Conservation (phyloP, 148 eudicot genomes). For the Simmondsia chinensis region DNA sequence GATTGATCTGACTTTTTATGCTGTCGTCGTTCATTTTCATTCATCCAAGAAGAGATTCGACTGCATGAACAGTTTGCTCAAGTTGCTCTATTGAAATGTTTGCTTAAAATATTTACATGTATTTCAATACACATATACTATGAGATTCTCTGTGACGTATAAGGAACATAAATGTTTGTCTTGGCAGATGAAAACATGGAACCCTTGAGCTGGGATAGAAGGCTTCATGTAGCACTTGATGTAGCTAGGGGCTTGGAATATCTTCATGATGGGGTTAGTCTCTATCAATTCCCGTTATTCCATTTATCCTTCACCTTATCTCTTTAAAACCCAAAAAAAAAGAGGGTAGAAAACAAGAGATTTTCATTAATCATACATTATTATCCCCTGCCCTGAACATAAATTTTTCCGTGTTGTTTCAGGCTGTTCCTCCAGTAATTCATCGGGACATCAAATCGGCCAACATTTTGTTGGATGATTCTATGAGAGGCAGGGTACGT, state of each 20-base stretch:
- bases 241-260: conserved; percentile 92
- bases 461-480: conserved; percentile 95
- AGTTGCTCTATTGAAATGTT: no score
- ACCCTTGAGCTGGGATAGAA: conserved; percentile 64
- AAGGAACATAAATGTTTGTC: no score
- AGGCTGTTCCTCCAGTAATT: conserved; percentile 93
- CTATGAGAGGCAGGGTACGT: conserved; percentile 93
- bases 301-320: background rate
- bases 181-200: conserved; percentile 65
- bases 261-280: conserved; percentile 91
- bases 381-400: background rate
- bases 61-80: no score
- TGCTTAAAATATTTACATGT: no score
- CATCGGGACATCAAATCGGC: conserved; percentile 95
- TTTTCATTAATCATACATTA: background rate
- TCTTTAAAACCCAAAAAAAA: no score
- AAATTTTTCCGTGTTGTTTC: conserved; percentile 16
- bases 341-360: no score
- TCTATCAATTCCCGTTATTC: background rate
- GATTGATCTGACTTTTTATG: no score
- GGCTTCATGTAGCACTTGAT: conserved; percentile 83
- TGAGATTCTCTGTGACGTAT: no score
- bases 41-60: no score
- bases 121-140: no score
- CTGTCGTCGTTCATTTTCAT: no score